Conservation (phyloP, 139 green algal genomes). For the Volvox africanus region DNA sequence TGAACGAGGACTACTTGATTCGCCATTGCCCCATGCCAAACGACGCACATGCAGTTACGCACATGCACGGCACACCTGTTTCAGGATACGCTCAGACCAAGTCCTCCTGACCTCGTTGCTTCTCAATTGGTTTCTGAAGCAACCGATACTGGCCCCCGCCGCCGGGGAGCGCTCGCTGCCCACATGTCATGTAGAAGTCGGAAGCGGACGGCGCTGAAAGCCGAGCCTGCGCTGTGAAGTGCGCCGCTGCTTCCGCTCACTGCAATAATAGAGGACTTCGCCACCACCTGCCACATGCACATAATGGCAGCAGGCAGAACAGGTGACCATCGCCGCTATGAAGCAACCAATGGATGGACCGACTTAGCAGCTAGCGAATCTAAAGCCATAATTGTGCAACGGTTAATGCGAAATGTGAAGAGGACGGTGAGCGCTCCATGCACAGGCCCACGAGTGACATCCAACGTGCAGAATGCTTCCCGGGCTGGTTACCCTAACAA, state of each 20-base stretch:
- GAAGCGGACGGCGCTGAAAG: slow-evolving; percentile 49
- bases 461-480: background rate
- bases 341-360: background rate
- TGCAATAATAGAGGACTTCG: background rate
- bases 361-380: too few species aligned
- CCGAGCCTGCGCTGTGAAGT: background rate
- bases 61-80: too few species aligned
- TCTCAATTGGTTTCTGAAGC: background rate
- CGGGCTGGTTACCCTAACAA: too few species aligned
- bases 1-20: too few species aligned
- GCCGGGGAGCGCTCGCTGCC: slow-evolving; percentile 12
- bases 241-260: slow-evolving; percentile 1
- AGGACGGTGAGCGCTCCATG: background rate
- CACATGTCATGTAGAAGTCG: slow-evolving; percentile 68
- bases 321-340: background rate
- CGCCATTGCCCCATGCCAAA: too few species aligned
- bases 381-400: background rate
- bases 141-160: background rate
- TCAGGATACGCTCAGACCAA: too few species aligned
- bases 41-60: too few species aligned
- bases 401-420: background rate
- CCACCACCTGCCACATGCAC: background rate
- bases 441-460: background rate
- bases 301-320: background rate
- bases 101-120: too few species aligned